phyloP scores from a whole-genome alignment of 1,139 yeast species.

The Debaryomyces udenii region DNA sequence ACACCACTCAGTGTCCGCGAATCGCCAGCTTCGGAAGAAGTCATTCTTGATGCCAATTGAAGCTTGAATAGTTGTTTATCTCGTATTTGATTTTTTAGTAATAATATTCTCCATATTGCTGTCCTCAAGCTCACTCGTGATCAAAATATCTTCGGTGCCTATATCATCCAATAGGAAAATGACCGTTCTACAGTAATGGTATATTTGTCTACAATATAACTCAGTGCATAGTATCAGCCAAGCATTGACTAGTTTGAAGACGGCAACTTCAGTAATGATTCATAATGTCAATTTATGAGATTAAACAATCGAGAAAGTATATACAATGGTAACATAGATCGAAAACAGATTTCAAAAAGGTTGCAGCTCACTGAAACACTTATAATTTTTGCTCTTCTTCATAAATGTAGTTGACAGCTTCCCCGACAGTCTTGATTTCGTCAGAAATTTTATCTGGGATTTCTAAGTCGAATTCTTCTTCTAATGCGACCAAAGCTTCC shows the following conservation, averaged over 20 bases:
- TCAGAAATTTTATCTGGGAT: conserved; percentile 71
- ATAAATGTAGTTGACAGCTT: conserved; percentile 63
- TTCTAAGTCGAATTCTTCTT: conserved; percentile 73
- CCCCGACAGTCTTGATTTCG: conserved; percentile 69
- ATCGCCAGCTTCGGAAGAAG: neutral
- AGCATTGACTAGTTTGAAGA: neutral
- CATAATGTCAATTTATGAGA: conserved; percentile 6
- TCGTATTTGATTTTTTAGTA: neutral
- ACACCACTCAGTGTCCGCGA: neutral
- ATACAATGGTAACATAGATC: conserved; percentile 9
- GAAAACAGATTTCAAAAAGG: conserved; percentile 5
- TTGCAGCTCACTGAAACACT: conserved; percentile 10
- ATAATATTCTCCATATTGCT: conserved; percentile 1
- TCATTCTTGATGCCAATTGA: neutral
- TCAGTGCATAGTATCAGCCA: neutral
- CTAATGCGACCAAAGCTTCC: conserved; percentile 71
- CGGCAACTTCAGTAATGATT: conserved; percentile 1
- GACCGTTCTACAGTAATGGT: neutral
- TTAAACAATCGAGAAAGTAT: conserved; percentile 9
- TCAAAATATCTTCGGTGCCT: conserved; percentile 2
- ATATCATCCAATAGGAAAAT: neutral
- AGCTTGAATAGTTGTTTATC: neutral
- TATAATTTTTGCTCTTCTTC: conserved; percentile 52
- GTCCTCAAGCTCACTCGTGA: conserved; percentile 3
- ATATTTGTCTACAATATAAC: neutral